Percentiles rank a stretch among this genome's conserved stretches.
Evolutionary conservation across 352 stramenopile species (phyloP).

Genomic region (Pythium aphanidermatum): DNA sequence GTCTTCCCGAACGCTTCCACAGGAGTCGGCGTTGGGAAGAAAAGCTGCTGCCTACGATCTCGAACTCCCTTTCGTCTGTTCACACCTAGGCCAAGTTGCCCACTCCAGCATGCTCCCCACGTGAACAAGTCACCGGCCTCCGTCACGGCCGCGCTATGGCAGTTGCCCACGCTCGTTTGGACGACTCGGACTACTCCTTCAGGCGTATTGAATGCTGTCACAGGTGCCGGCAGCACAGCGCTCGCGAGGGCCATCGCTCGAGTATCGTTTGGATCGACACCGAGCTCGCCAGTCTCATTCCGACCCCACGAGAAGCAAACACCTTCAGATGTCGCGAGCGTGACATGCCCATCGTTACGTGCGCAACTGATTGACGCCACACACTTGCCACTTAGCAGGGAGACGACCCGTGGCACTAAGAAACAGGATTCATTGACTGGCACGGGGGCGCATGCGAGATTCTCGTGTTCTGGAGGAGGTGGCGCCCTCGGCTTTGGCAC

Average conservation of each 20-base stretch:
- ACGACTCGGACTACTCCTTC: constrained; percentile 6
- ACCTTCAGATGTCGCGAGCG: constrained; percentile 23
- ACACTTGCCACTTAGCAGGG: constrained; percentile 19
- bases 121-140: constrained; percentile 42
- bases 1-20: constrained; percentile 38
- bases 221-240: background rate
- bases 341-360: constrained; percentile 42
- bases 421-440: constrained; percentile 23
- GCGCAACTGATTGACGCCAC: constrained; percentile 35
- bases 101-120: constrained; percentile 67
- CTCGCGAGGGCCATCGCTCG: constrained; percentile 1
- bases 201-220: constrained; percentile 6
- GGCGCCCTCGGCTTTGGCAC: no score
- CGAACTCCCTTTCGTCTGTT: constrained; percentile 46
- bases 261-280: constrained; percentile 17
- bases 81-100: constrained; percentile 58
- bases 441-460: no score
- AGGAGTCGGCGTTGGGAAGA: constrained; percentile 58
- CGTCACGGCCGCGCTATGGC: constrained; percentile 47
- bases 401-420: constrained; percentile 38
- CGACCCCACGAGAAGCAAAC: constrained; percentile 59
- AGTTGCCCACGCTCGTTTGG: constrained; percentile 54
- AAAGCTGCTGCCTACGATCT: constrained; percentile 40
- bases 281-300: constrained; percentile 54
- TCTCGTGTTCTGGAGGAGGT: no score